Percentiles rank a stretch among this genome's conserved stretches.
Conservation (phyloP, 352 stramenopile genomes). For the Aphanomyces astaci region DNA sequence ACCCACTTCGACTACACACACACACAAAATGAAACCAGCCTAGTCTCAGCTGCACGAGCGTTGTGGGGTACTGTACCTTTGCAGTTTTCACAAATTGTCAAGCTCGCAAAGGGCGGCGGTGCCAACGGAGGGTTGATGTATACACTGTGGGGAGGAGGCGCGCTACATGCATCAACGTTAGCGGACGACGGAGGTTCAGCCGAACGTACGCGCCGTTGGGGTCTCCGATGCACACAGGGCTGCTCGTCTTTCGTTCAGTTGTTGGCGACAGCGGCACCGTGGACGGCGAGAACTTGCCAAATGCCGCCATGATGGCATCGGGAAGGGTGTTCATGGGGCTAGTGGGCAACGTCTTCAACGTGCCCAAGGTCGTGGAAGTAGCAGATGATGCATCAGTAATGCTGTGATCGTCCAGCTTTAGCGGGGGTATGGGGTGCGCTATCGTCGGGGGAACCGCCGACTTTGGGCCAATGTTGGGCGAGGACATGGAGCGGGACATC, state of each 20-base stretch:
- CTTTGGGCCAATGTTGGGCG: constrained; percentile 1
- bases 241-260: neutral
- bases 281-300: neutral
- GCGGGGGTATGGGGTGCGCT: neutral
- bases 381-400: neutral
- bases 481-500: constrained; percentile 6
- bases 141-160: too few species aligned
- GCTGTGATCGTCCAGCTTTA: neutral
- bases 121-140: constrained; percentile 8
- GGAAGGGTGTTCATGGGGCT: constrained; percentile 8
- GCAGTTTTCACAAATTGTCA: constrained; percentile 24
- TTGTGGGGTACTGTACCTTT: neutral
- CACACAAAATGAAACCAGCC: too few species aligned
- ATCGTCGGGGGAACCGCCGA: neutral
- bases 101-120: constrained; percentile 9
- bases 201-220: neutral
- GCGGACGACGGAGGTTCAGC: neutral
- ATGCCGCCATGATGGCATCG: constrained; percentile 10
- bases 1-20: constrained; percentile 47
- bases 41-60: too few species aligned
- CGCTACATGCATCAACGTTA: neutral
- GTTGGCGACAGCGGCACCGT: neutral
- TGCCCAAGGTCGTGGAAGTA: too few species aligned
- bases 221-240: neutral
- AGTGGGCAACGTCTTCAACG: constrained; percentile 7